phyloP scores from a whole-genome alignment of 2,329 filamentous ascomycete genomes.

The Albophoma yamanashiensis region DNA sequence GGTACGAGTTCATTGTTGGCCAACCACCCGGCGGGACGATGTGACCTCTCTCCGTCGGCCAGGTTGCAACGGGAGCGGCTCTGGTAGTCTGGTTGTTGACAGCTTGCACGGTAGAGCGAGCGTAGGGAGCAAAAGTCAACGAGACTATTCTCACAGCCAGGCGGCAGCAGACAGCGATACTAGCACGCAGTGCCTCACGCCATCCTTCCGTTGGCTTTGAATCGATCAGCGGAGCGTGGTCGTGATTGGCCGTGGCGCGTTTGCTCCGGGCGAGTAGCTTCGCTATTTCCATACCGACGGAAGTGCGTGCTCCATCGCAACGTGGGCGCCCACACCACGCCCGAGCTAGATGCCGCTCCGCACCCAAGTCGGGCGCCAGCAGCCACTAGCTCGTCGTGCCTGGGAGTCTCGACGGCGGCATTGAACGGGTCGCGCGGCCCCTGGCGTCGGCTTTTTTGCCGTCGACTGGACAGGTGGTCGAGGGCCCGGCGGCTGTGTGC shows the following conservation, averaged over 20 bases:
- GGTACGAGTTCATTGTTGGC: background rate
- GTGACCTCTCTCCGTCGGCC: background rate
- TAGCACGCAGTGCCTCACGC: background rate
- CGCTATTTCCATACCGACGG: background rate
- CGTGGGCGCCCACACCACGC: background rate
- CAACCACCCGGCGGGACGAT: background rate
- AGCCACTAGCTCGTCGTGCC: background rate
- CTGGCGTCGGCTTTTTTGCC: background rate
- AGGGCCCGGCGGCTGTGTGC: background rate
- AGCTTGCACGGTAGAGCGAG: background rate
- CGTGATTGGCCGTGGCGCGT: background rate
- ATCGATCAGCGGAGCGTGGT: background rate
- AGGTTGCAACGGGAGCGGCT: background rate
- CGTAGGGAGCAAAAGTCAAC: background rate
- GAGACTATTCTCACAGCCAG: background rate
- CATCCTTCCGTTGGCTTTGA: background rate
- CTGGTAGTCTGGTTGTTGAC: background rate
- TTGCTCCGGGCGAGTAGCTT: background rate
- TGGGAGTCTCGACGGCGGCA: background rate
- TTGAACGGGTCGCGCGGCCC: background rate
- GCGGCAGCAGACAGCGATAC: background rate
- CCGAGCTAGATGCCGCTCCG: background rate
- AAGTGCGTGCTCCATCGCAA: background rate
- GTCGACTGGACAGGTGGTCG: background rate
- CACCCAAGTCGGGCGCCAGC: background rate